These are phyloP conservation scores for Elaphomyces granulatus DNA, from an alignment of 495 filamentous ascomycete genomes.

Conservation along the genomic window DNA sequence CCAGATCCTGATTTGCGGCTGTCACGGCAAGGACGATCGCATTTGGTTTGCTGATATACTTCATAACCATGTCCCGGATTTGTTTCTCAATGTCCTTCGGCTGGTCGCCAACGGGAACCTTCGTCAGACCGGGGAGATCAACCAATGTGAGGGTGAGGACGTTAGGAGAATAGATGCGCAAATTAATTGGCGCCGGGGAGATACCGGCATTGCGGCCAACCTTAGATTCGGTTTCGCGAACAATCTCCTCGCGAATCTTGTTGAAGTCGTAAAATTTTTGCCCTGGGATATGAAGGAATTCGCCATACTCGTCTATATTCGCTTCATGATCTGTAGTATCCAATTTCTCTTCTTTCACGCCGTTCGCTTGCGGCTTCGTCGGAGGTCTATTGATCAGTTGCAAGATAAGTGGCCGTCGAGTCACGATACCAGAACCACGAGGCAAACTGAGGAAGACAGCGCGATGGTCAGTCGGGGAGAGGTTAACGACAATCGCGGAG, in stretches of 20 bases:
- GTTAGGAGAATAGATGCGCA: constrained; percentile 95
- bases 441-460: constrained; percentile 51
- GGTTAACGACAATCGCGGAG: constrained; percentile 8
- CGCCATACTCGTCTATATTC: constrained; percentile 94
- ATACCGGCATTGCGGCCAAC: constrained; percentile 94
- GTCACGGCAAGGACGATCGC: constrained; percentile 97
- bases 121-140: constrained; percentile 92
- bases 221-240: constrained; percentile 91
- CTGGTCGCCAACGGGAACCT: constrained; percentile 97
- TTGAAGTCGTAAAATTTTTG: constrained; percentile 99
- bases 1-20: constrained; percentile 91
- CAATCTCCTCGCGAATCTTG: constrained; percentile 97
- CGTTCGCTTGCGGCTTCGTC: constrained; percentile 50
- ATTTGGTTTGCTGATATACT: constrained; percentile 96
- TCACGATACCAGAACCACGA: constrained; percentile 96
- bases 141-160: constrained; percentile 96
- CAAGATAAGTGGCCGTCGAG: constrained; percentile 85
- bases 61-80: constrained; percentile 96
- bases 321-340: constrained; percentile 67
- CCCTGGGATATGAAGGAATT: constrained; percentile 96
- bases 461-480: constrained; percentile 14
- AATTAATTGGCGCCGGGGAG: constrained; percentile 88
- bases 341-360: constrained; percentile 50
- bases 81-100: constrained; percentile 96
- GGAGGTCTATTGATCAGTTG: constrained; percentile 87